Evolutionary conservation across 2,329 filamentous ascomycete species (phyloP), one percentile per base, ranked within the genome.

Genomic region (Phoma sp.): DNA sequence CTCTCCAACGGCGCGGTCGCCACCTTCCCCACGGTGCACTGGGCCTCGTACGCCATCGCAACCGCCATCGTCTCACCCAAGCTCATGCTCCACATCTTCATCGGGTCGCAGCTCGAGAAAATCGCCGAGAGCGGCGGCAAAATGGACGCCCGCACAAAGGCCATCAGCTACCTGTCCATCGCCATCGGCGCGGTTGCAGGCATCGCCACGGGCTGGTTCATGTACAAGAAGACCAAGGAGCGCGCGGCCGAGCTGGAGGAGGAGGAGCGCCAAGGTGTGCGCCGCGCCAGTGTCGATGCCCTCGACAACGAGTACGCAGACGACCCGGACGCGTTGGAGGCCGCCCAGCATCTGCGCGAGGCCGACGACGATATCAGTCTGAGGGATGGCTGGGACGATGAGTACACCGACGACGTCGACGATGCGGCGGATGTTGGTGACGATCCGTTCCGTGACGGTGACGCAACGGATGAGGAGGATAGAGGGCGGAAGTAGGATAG

Each of bases 1-100:
- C 80, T 98, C 63, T 93, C 90, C 70, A 99, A 99, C 71, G 95
- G 92, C 45, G 96, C 96, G 57, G 85, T 99, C 50, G 91, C 91
- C 27, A 98, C 95, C 1, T 93, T 99, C 58, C 93, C 93, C 2
- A 96, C 89, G 29, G 90, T 99, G 30, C 83, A 87, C 23, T 89
- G 90, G 36, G 73, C 83, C 56, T 84, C 84, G 41, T 98, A 96
- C 77, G 88, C 87, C 29, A 73, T 92, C 40, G 93, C 95, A 5
- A 98, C 93, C 0, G 88, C 90, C 2, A 78, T 93, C 13, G 87
- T 92, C 9, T 86, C 83, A 11, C 95, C 95, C 6, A 99, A 98
- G 70, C 81, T 99, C 14, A 81, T 98, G 55, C 87, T 99, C 45
- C 91, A 96, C 71, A 86, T 96, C 65, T 99, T 97, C 77, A 91